phyloP scores from a whole-genome alignment of 176 grass and related monocot genomes.

The Aegilops speltoides region DNA sequence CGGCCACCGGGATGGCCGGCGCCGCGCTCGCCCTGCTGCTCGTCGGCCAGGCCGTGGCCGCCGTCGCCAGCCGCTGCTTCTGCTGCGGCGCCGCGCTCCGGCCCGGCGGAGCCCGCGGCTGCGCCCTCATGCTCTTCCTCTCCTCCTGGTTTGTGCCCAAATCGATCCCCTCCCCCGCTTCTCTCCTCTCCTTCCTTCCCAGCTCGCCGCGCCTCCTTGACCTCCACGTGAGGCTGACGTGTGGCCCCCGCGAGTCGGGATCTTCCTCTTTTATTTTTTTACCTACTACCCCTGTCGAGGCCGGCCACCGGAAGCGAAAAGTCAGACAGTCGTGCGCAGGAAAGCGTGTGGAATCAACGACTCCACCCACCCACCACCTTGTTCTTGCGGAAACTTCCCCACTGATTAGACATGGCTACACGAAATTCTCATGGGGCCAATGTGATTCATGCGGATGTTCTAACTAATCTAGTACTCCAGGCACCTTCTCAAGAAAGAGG shows the following conservation, averaged over 20 bases:
- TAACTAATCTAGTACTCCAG: background rate
- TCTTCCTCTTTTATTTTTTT: conserved; percentile 4
- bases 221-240: conserved; percentile 30
- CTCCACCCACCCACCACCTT: background rate
- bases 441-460: background rate
- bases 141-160: conserved; percentile 75
- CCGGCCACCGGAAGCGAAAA: conserved; percentile 1
- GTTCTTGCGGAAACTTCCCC: background rate
- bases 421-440: background rate
- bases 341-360: conserved; percentile 28
- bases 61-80: conserved; percentile 72
- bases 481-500: background rate
- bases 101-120: conserved; percentile 67
- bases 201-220: conserved; percentile 27
- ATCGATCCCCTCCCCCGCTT: background rate
- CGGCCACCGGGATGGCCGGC: conserved; percentile 62
- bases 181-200: background rate
- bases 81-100: conserved; percentile 68
- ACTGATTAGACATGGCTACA: background rate
- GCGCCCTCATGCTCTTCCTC: conserved; percentile 74
- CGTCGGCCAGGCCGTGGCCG: conserved; percentile 62
- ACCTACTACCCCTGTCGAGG: background rate
- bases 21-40: conserved; percentile 70
- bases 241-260: background rate
- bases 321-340: conserved; percentile 17